These are phyloP conservation scores for Andrographis paniculata DNA, from an alignment of 305 asterid genomes.

Conservation along the genomic window DNA sequence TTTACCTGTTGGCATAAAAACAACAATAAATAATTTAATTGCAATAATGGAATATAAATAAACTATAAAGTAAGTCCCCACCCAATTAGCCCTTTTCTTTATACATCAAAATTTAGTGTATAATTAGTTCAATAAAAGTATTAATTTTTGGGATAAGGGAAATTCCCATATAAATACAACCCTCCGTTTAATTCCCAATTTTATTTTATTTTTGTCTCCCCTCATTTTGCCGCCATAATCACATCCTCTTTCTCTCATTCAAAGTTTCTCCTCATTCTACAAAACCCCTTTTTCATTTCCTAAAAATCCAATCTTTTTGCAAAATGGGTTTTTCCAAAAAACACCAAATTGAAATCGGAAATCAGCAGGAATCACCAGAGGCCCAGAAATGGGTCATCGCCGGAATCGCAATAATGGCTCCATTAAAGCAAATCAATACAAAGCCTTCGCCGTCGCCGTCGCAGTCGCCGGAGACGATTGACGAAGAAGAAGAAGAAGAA, in stretches of 20 bases:
- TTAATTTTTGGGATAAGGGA: no score
- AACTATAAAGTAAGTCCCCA: no score
- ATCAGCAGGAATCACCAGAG: constrained; percentile 28
- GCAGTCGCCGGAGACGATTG: no score
- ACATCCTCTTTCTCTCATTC: neutral
- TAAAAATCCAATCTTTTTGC: neutral
- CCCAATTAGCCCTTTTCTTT: no score
- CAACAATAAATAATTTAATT: no score
- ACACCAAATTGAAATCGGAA: constrained; percentile 26
- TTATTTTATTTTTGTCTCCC: neutral
- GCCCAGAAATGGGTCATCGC: constrained; percentile 53
- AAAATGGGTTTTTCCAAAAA: constrained; percentile 42
- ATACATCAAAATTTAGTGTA: no score
- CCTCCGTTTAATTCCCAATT: neutral
- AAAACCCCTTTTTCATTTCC: neutral
- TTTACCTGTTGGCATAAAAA: no score
- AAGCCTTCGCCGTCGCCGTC: no score
- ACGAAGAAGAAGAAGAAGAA: constrained; percentile 25
- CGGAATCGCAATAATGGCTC: constrained; percentile 40
- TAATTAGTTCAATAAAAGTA: no score
- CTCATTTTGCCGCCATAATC: constrained; percentile 1
- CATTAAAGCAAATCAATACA: constrained; percentile 39
- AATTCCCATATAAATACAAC: neutral
- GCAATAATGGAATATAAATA: no score
- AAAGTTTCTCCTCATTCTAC: neutral